Evolutionary conservation across 2,329 filamentous ascomycete genomes (phyloP), one percentile per base, ranked within the genome.

Genomic region (Grosmannia clavigera): DNA sequence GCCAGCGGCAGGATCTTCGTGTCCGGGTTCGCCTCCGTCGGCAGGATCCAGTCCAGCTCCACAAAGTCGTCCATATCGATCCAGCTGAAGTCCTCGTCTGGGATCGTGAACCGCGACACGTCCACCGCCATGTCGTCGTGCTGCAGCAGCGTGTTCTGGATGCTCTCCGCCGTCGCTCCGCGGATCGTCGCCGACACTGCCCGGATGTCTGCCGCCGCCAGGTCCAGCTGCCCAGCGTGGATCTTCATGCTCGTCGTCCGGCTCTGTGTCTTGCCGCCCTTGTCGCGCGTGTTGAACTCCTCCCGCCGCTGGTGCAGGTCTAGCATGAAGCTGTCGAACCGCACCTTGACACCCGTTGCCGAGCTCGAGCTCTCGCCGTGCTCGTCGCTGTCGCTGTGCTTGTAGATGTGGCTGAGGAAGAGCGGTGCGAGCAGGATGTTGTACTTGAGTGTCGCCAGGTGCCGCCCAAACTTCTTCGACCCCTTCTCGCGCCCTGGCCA

Each of bases 51-150:
- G 70, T 96, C 95, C 27, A 99, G 76, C 71, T 99, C 94, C 35
- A 99, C 92, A 72, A 99, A 99, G 70, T 99, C 94, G 69, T 99
- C 94, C 91, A 99, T 97, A 68, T 99, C 94, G 64, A 99, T 92
- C 94, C 94, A 99, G 60, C 87, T 91, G 66, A 91, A 85, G 68
- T 99, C 94, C 59, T 95, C 89, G 70, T 99, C 94, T 0, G 94
- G 92, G 57, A 99, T 99, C 0, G 86, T 92, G 70, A 99, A 99
- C 58, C 87, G 86, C 0, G 92, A 95, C 57, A 96, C 78, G 69
- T 92, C 87, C 3, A 82, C 82, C 9, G 81, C 81, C 10, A 81
- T 79, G 3, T 75, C 74, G 31, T 83, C 81, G 58, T 80, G 50
- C 33, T 83, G 78, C 3, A 80, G 74, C 16, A 81, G 68, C 0